These are phyloP conservation scores for Cryptococcus jaspeensis DNA, from an alignment of 1,284 basidiomycete genomes.

Conservation along the genomic window DNA sequence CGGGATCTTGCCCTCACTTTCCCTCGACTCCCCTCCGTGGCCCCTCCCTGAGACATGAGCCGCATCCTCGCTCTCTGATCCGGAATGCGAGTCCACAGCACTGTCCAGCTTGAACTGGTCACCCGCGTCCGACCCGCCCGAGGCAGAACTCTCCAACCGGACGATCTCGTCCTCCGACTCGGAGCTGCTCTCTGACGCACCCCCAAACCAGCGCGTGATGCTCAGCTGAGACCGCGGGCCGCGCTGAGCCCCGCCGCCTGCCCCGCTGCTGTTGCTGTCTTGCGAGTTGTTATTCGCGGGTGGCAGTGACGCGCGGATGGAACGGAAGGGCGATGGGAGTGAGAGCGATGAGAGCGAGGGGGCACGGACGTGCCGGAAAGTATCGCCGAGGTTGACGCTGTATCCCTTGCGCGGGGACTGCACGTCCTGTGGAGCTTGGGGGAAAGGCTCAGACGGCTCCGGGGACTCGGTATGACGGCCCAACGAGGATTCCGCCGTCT, in stretches of 20 bases:
- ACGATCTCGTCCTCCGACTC: constrained; percentile 15
- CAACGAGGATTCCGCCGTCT: not conserved
- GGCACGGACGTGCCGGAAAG: constrained; percentile 37
- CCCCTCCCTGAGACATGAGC: not conserved
- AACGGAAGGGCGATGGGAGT: constrained; percentile 29
- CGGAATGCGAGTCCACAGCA: not conserved
- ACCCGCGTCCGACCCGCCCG: constrained; percentile 9
- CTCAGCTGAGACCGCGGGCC: constrained; percentile 28
- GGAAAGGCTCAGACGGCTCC: not conserved
- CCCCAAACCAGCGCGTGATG: constrained; percentile 39
- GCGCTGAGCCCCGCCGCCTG: not conserved
- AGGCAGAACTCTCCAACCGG: constrained; percentile 1
- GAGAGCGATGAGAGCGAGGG: constrained; percentile 31
- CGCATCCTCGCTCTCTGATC: constrained; percentile 2
- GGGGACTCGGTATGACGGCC: not conserved
- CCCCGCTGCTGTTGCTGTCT: not conserved
- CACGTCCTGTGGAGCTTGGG: not conserved
- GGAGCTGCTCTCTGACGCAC: constrained; percentile 17
- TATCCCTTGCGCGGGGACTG: constrained; percentile 5
- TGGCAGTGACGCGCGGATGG: constrained; percentile 12
- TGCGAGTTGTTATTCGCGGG: not conserved
- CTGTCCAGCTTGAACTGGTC: not conserved
- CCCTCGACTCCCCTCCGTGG: not conserved
- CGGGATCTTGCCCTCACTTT: constrained; percentile 7
- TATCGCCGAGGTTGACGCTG: constrained; percentile 24